These are phyloP conservation scores for Puccinia novopanici DNA, from an alignment of 1,284 basidiomycete genomes.

Conservation along the genomic window DNA sequence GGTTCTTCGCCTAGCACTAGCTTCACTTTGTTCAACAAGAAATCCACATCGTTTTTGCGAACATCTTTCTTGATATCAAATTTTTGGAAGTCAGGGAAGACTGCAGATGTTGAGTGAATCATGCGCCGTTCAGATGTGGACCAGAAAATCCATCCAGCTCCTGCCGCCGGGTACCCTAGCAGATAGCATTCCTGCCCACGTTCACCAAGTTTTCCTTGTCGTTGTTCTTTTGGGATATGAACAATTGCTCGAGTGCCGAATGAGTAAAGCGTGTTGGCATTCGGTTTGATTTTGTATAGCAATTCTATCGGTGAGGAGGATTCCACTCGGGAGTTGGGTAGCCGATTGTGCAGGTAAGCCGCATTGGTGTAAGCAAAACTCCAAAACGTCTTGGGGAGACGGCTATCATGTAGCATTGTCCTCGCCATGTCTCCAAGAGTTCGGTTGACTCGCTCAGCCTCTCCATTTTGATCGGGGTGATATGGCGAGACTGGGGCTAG, in stretches of 20 bases:
- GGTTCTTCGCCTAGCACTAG: not conserved
- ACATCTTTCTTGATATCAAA: not conserved
- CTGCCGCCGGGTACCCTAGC: not conserved
- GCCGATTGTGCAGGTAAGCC: not conserved
- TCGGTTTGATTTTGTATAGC: not conserved
- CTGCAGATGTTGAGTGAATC: constrained; percentile 10
- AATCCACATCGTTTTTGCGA: not conserved
- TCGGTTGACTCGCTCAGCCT: not conserved
- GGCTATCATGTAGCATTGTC: not conserved
- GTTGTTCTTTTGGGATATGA: not conserved
- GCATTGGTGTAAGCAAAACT: not conserved
- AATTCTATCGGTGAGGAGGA: not conserved
- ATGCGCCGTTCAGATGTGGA: not conserved
- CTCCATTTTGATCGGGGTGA: constrained; percentile 18
- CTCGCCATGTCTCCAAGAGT: constrained; percentile 15
- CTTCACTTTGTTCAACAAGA: not conserved
- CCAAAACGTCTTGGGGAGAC: not conserved
- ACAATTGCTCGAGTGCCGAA: not conserved
- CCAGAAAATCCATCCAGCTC: constrained; percentile 27
- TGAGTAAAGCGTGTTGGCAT: not conserved
- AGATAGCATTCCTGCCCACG: not conserved
- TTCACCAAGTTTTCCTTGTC: not conserved
- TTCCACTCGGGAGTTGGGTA: not conserved
- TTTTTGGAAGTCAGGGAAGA: not conserved
- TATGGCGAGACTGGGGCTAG: not conserved